These are phyloP conservation scores for Phytophthora aleatoria DNA, from an alignment of 352 stramenopile species.

Conservation along the genomic window DNA sequence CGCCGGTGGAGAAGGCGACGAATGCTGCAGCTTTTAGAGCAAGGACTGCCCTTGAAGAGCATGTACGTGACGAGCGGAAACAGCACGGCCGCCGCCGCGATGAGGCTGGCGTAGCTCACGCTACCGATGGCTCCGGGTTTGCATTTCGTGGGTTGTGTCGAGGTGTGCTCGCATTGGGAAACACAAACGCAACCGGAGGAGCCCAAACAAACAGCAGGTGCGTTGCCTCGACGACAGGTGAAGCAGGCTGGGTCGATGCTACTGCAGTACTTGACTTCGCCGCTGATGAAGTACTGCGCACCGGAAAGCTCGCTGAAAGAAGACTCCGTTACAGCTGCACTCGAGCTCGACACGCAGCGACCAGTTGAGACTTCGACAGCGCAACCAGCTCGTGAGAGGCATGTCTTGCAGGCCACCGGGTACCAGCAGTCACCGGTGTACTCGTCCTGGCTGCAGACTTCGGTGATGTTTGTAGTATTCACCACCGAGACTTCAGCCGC, in stretches of 20 bases:
- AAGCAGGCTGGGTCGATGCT: slow-evolving; percentile 21
- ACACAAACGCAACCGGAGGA: slow-evolving; percentile 19
- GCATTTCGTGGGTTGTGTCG: slow-evolving; percentile 19
- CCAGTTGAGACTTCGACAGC: slow-evolving; percentile 23
- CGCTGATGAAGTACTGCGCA: slow-evolving; percentile 17
- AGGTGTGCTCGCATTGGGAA: slow-evolving; percentile 29
- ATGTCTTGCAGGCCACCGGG: slow-evolving; percentile 21
- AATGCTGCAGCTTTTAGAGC: slow-evolving; percentile 9
- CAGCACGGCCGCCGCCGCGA: slow-evolving; percentile 16
- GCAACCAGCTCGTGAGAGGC: slow-evolving; percentile 17
- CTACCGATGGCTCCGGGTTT: not conserved
- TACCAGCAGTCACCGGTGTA: slow-evolving; percentile 30
- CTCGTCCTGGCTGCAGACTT: slow-evolving; percentile 25
- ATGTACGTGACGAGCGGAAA: slow-evolving; percentile 21
- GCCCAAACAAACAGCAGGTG: slow-evolving; percentile 18
- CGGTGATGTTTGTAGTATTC: slow-evolving; percentile 18
- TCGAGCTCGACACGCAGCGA: slow-evolving; percentile 18
- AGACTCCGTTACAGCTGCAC: not conserved
- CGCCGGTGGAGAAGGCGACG: slow-evolving; percentile 6
- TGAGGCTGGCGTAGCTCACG: slow-evolving; percentile 8
- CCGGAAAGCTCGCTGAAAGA: not conserved
- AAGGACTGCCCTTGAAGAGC: slow-evolving; percentile 26
- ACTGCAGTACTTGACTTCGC: slow-evolving; percentile 22
- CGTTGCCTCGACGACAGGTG: slow-evolving; percentile 15
- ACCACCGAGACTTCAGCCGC: slow-evolving; percentile 1